These are phyloP conservation scores for Oxyria digyna DNA, from an alignment of 148 eudicot species.

Conservation along the genomic window DNA sequence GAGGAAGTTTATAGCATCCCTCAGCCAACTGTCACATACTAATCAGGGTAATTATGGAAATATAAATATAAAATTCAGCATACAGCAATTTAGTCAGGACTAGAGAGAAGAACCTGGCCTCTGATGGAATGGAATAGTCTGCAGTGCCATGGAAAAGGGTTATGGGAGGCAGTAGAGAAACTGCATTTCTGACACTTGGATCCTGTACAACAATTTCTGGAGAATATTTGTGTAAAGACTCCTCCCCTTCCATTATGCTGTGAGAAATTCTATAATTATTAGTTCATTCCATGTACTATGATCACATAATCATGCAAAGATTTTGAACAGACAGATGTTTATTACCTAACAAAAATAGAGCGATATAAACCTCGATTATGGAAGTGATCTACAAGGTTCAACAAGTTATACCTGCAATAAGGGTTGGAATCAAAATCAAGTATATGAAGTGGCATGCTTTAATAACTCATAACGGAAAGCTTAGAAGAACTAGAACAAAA, in stretches of 20 bases:
- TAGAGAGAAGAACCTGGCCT: slow-evolving; percentile 53
- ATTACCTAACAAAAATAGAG: slow-evolving; percentile 62
- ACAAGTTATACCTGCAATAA: slow-evolving; percentile 61
- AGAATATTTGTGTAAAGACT: slow-evolving; percentile 54
- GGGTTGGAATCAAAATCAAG: background rate
- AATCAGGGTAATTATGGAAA: too few species aligned
- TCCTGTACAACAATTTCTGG: slow-evolving; percentile 84
- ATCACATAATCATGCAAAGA: background rate
- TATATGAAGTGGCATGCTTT: background rate
- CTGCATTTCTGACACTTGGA: slow-evolving; percentile 43
- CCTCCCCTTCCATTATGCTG: slow-evolving; percentile 96
- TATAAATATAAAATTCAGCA: background rate
- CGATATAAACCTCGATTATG: slow-evolving; percentile 78
- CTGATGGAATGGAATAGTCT: slow-evolving; percentile 87
- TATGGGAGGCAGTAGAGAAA: slow-evolving; percentile 57
- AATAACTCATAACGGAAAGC: background rate
- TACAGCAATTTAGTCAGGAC: background rate
- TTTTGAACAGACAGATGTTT: background rate
- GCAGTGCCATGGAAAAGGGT: slow-evolving; percentile 87
- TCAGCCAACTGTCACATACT: too few species aligned
- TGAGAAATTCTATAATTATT: slow-evolving; percentile 10
- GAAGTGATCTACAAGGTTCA: slow-evolving; percentile 73
- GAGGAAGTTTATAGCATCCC: too few species aligned
- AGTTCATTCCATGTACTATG: slow-evolving; percentile 6
- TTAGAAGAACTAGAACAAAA: background rate